Conservation (phyloP, 805 yeast genomes). For the baker's yeast (Saccharomyces cerevisiae) region DNA sequence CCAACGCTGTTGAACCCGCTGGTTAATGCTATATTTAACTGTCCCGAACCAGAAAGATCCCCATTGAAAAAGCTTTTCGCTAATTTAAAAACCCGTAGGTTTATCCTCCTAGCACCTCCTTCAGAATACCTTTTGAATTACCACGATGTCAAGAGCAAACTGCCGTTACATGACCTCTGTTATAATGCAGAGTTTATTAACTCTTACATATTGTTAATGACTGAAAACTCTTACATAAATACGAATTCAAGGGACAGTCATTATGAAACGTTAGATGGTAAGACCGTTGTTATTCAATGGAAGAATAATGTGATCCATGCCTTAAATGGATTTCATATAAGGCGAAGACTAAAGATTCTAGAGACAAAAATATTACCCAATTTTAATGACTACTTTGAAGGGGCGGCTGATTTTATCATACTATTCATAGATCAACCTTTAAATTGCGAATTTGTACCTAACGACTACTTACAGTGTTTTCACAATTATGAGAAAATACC, state of each 20-base stretch:
- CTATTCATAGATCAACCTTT: constrained; percentile 52
- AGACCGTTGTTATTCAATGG: constrained; percentile 41
- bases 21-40: constrained; percentile 57
- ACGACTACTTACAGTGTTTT: constrained; percentile 1
- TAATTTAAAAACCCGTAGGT: constrained; percentile 42
- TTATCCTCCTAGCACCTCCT: constrained; percentile 58
- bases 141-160: constrained; percentile 33
- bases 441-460: constrained; percentile 8
- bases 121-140: constrained; percentile 37
- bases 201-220: constrained; percentile 48
- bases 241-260: constrained; percentile 12
- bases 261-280: constrained; percentile 47
- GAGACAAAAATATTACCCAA: constrained; percentile 42
- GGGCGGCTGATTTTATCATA: constrained; percentile 47
- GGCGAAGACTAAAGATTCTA: constrained; percentile 38
- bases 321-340: constrained; percentile 48
- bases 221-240: constrained; percentile 14
- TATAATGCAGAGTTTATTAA: constrained; percentile 51
- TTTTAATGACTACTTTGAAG: constrained; percentile 53
- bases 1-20: constrained; percentile 57
- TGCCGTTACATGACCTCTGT: constrained; percentile 44
- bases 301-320: constrained; percentile 47
- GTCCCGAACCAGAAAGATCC: constrained; percentile 43
- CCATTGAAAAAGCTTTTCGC: constrained; percentile 41
- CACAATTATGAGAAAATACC: background rate